Base-by-base conservation (phyloP, 2,329 filamentous ascomycete genomes). In the Aspergillus luchuensis region DNA sequence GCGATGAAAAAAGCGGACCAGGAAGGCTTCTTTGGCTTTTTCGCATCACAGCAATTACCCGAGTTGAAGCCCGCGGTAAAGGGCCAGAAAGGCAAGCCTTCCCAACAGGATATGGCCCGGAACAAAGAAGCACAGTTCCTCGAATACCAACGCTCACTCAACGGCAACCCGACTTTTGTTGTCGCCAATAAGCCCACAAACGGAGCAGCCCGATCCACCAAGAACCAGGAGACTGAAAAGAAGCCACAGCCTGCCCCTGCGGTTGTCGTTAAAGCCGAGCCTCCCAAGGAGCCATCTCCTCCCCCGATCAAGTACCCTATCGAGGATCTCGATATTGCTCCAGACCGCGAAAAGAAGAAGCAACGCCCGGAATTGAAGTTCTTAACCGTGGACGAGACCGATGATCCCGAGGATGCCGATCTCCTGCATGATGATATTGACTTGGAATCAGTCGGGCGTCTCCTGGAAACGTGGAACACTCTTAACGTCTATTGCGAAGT, bases 401-500 rank as follows among this genome's bases (percentile, higher is more conserved):
- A 84, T 47, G 75, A 82, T 5, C 72, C 80, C 11, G 79, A 82
- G 17, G 77, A 80, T 43, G 78, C 76, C 58, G 74, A 79, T n/a
- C 74, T 80, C 15, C 78, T 80, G 66, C 71, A 70, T n/a, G 70
- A 72, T 58, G 67, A 72, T 41, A 87, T 98, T 57, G 80, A 88
- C 19, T 95, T 94, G 87, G 87, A 90, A 68, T 94, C 92, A 3
- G 86, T 97, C n/a, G 92, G 93, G 0, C 84, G 87, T 2, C 80
- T 98, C 15, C 79, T 99, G 23, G 94, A 97, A 77, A 91, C 91
- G 0, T 99, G 95, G 95, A 92, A 97, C 69, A 97, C 93, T 0
- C 83, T 99, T 36, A 99, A 97, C 70, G 94, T 99, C n/a, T 97
- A 97, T 73, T 96, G 92, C 72, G 92, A 97, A 71, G 89, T 97